A percentile compares a stretch with the other conserved stretches of the same genome.
These are phyloP conservation scores for Aureobasidium subglaciale DNA, from an alignment of 2,329 filamentous ascomycete genomes.

Conservation along the genomic window DNA sequence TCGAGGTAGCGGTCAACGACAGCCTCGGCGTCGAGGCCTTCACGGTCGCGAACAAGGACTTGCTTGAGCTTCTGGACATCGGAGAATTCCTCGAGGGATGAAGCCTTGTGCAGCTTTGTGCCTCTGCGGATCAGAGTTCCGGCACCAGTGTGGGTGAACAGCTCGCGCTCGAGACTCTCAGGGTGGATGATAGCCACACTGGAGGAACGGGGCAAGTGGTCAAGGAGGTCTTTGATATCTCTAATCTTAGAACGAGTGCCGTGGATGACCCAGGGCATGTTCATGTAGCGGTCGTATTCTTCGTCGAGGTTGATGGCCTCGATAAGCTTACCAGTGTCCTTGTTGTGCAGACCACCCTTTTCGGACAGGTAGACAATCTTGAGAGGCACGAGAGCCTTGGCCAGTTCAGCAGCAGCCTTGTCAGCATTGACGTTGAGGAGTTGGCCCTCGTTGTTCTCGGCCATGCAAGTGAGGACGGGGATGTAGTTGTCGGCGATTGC, in stretches of 20 bases:
- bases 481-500: conserved; percentile 87
- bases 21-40: conserved; percentile 71
- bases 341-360: conserved; percentile 93
- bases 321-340: conserved; percentile 89
- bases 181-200: conserved; percentile 98
- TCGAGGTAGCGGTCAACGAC: conserved; percentile 84
- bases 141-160: conserved; percentile 92
- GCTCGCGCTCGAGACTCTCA: conserved; percentile 88
- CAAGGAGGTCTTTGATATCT: conserved; percentile 90
- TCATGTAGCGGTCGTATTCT: conserved; percentile 89
- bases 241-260: conserved; percentile 95
- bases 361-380: conserved; percentile 99
- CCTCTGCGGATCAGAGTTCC: conserved; percentile 88
- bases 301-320: conserved; percentile 96
- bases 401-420: conserved; percentile 88
- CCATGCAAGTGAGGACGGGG: conserved; percentile 92
- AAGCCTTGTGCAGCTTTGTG: conserved; percentile 74
- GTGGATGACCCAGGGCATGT: conserved; percentile 89
- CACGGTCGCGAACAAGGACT: conserved; percentile 72
- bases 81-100: conserved; percentile 64
- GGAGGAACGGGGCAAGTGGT: conserved; percentile 80
- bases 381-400: conserved; percentile 78
- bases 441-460: conserved; percentile 83
- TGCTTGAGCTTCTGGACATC: conserved; percentile 72
- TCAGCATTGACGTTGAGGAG: conserved; percentile 97